Evolutionary conservation across 495 filamentous ascomycete species (phyloP).

Genomic region (Cladorrhinum samala): DNA sequence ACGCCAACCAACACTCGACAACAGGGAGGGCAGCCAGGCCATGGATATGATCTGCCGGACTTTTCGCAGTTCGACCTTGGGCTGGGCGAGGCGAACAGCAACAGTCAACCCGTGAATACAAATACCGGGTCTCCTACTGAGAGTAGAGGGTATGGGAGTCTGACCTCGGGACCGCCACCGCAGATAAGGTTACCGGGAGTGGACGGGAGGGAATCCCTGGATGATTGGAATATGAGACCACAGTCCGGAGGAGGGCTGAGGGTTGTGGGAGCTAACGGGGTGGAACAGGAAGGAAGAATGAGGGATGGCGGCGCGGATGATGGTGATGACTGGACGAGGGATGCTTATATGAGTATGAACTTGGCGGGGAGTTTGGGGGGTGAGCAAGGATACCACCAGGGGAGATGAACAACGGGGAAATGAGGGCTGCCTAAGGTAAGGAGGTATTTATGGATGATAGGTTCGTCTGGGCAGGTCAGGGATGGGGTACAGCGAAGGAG

Average conservation of each 20-base stretch:
- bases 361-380: slow-evolving; percentile 22
- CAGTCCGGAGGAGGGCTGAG: not conserved
- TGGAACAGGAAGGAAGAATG: not conserved
- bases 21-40: slow-evolving; percentile 5
- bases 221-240: slow-evolving; percentile 22
- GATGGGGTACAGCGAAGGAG: no score
- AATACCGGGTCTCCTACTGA: not conserved
- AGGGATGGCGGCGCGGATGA: slow-evolving; percentile 5
- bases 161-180: slow-evolving; percentile 20
- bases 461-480: no score
- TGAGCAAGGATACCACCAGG: no score
- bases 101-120: not conserved
- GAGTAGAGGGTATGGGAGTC: not conserved
- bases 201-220: slow-evolving; percentile 31
- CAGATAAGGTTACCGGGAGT: slow-evolving; percentile 39
- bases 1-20: slow-evolving; percentile 17
- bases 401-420: no score
- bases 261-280: not conserved
- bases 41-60: slow-evolving; percentile 29
- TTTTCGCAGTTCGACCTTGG: slow-evolving; percentile 26
- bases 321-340: slow-evolving; percentile 27
- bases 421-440: no score
- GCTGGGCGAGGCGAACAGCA: not conserved
- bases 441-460: no score
- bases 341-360: slow-evolving; percentile 30